Evolutionary conservation across 78 protist species (phyloP), one percentile per base, ranked within the genome.

Genomic region (Pelomyxa schiedti): DNA sequence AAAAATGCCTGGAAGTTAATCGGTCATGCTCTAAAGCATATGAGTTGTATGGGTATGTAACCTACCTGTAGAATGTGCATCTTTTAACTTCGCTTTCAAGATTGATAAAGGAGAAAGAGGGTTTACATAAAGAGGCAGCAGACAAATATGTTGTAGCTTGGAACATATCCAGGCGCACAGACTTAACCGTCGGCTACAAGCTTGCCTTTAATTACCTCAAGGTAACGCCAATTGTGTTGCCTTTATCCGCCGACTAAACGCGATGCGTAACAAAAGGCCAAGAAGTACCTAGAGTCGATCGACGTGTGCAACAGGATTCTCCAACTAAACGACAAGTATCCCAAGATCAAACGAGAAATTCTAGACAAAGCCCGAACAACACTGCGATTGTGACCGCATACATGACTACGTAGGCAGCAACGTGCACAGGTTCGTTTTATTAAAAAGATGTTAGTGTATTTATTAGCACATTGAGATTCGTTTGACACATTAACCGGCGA

Each of bases 201-300:
- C 88, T 87, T 28, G 87, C 90, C 47, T 87, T 86, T 82, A 87
- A 87, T 79, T 70, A 71, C 24, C 86, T 90, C 64, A 85, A 85
- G n/a, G n/a, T n/a, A n/a, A n/a, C n/a, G n/a, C n/a, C n/a, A n/a
- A n/a, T n/a, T n/a, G n/a, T n/a, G n/a, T n/a, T n/a, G n/a, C n/a
- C n/a, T n/a, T n/a, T n/a, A n/a, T n/a, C n/a, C n/a, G n/a, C n/a
- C n/a, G n/a, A n/a, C n/a, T n/a, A n/a, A n/a, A n/a, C n/a, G n/a
- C n/a, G n/a, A n/a, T n/a, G n/a, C n/a, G n/a, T 65, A 65, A 7
- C 35, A 36, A 7, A 84, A 77, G 82, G 95, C 95, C 39, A 80
- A 85, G 77, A 36, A 75, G 39, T 87, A 69, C 69, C 78, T 87
- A 39, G 80, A 75, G 0, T 88, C 90, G n/a, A 82, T 91, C 64